Conservation (phyloP, 2,329 filamentous ascomycete species). For the Paraconiothyrium brasiliense region DNA sequence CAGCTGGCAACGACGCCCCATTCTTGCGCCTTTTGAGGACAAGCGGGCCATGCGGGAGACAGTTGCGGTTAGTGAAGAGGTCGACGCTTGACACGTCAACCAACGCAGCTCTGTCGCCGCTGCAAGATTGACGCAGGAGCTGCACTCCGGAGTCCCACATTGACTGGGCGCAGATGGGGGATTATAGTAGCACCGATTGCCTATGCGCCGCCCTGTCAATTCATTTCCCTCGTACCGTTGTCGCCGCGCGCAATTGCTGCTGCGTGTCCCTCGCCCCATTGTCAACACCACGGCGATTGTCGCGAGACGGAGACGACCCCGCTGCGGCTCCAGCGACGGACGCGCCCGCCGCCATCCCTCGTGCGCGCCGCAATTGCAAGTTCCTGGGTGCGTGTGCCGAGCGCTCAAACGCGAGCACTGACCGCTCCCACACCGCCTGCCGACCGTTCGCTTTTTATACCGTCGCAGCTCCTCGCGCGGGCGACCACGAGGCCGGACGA, state of each 20-base stretch:
- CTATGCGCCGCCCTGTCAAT: conserved; percentile 40
- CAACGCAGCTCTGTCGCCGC: conserved; percentile 45
- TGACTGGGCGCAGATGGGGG: conserved; percentile 39
- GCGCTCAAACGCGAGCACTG: conserved; percentile 44
- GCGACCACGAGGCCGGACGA: conserved; percentile 40
- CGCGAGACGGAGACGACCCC: conserved; percentile 28
- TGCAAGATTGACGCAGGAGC: conserved; percentile 53
- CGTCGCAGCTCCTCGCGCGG: conserved; percentile 43
- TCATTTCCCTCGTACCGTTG: conserved; percentile 22
- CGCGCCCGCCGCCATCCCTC: conserved; percentile 24
- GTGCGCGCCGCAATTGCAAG: conserved; percentile 24
- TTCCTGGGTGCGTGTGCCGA: conserved; percentile 28
- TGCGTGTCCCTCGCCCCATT: conserved; percentile 32
- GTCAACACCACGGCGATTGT: conserved; percentile 25
- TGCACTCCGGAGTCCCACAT: conserved; percentile 47
- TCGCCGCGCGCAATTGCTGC: conserved; percentile 32
- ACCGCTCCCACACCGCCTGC: conserved; percentile 51
- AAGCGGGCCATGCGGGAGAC: conserved; percentile 40
- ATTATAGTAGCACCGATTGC: conserved; percentile 45
- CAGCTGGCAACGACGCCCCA: conserved; percentile 50
- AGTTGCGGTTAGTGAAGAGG: conserved; percentile 45
- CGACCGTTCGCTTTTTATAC: conserved; percentile 45
- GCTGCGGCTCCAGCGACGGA: conserved; percentile 12
- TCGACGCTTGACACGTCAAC: conserved; percentile 48
- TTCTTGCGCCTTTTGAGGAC: conserved; percentile 36